A percentile compares a stretch with the other conserved stretches of the same genome.
phyloP scores from a whole-genome alignment of 139 green algal genomes.

The Chlamydomonas schloesseri region DNA sequence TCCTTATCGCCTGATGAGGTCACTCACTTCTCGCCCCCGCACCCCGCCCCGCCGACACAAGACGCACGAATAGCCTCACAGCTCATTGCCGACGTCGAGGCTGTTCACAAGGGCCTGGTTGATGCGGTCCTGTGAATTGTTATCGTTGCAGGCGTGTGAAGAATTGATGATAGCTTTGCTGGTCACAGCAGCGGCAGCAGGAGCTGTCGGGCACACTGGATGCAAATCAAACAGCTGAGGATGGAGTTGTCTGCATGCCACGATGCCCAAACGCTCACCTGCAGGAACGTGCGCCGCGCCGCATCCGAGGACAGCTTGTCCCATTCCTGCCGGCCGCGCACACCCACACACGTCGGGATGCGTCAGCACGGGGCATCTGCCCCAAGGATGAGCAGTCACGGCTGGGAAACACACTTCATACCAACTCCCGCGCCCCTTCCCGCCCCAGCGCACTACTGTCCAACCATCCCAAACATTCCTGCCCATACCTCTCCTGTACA shows the following conservation, averaged over 20 bases:
- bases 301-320: conserved; percentile 27
- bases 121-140: conserved; percentile 24
- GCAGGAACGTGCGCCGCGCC: conserved; percentile 14
- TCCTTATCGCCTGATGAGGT: too few relatives aligned
- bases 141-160: too few relatives aligned
- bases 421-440: too few relatives aligned
- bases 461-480: too few relatives aligned
- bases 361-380: background rate
- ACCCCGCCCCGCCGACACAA: too few relatives aligned
- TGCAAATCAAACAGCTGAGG: too few relatives aligned
- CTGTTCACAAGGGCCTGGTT: conserved; percentile 4
- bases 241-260: background rate
- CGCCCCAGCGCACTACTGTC: too few relatives aligned
- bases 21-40: too few relatives aligned
- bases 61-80: too few relatives aligned
- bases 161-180: background rate
- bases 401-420: background rate
- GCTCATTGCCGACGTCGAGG: background rate
- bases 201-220: background rate
- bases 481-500: too few relatives aligned
- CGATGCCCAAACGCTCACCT: background rate
- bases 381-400: background rate
- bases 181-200: background rate
- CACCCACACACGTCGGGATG: background rate
- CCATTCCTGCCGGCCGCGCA: conserved; percentile 34